Conservation (phyloP, 164 flowering plant species). For the Santalum album region DNA sequence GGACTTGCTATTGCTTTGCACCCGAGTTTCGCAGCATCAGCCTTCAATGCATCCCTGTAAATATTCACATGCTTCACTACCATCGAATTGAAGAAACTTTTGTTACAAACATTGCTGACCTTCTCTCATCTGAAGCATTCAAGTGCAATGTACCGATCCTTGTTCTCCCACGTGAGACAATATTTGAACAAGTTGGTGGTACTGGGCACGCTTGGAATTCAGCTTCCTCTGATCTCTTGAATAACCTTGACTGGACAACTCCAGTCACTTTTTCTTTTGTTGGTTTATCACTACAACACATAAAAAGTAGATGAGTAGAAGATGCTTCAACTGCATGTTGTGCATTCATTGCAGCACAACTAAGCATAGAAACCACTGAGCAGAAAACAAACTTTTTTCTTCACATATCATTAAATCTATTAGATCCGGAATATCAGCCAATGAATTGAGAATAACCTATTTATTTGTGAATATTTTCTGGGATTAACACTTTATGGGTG, state of each 20-base stretch:
- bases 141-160: conserved; percentile 7
- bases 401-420: no score
- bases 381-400: no score
- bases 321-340: no score
- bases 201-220: conserved; percentile 10
- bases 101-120: conserved; percentile 19
- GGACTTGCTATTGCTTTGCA: conserved; percentile 15
- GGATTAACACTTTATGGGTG: no score
- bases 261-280: conserved; percentile 18
- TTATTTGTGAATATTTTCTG: no score
- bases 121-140: conserved; percentile 14
- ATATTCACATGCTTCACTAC: conserved; percentile 2
- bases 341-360: no score
- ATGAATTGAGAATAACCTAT: no score
- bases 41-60: conserved; percentile 19
- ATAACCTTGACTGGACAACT: conserved; percentile 14
- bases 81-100: conserved; percentile 2
- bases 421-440: no score
- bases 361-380: no score
- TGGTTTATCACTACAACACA: conserved; percentile 24
- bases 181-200: conserved; percentile 6
- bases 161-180: conserved; percentile 10
- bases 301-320: conserved; percentile 4
- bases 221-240: conserved; percentile 17
- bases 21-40: conserved; percentile 17